Percentiles rank a stretch among this genome's conserved stretches.
Evolutionary conservation across 192 early-diverging fungal species (phyloP).

Genomic region (Globomyces pollinis-pini): DNA sequence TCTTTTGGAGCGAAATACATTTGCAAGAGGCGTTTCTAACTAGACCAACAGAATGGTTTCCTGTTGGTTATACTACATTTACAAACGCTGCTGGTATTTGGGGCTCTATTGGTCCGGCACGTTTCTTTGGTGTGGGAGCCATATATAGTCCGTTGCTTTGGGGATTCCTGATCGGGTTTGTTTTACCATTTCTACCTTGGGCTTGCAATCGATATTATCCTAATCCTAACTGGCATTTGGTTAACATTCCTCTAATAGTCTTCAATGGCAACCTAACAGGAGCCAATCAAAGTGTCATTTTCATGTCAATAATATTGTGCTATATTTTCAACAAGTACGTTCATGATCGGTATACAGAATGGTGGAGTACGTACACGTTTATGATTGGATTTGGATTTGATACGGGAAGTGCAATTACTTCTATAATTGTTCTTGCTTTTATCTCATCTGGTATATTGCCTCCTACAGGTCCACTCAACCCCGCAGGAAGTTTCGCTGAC

Average conservation of each 20-base stretch:
- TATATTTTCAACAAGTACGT: slow-evolving; percentile 31
- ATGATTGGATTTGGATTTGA: slow-evolving; percentile 42
- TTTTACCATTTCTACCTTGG: slow-evolving; percentile 28
- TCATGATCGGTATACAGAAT: slow-evolving; percentile 39
- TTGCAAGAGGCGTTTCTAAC: no score
- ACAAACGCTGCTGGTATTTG: slow-evolving; percentile 64
- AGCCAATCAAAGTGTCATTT: neutral
- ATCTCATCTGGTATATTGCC: neutral
- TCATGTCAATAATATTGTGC: slow-evolving; percentile 8
- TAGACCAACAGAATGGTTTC: neutral
- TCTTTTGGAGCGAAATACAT: no score
- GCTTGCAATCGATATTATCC: slow-evolving; percentile 36
- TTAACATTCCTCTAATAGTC: slow-evolving; percentile 19
- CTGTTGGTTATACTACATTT: slow-evolving; percentile 36
- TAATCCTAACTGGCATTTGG: slow-evolving; percentile 25
- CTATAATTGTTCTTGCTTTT: neutral
- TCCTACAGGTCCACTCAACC: no score
- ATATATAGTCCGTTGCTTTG: slow-evolving; percentile 3
- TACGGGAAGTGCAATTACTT: neutral
- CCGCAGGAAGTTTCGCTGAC: no score
- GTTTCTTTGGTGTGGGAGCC: slow-evolving; percentile 7
- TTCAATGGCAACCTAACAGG: neutral
- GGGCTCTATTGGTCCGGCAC: slow-evolving; percentile 63
- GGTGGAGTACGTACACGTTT: slow-evolving; percentile 56
- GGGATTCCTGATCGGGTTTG: slow-evolving; percentile 18